These are phyloP conservation scores for Vigna unguiculata DNA, from an alignment of 306 rosid genomes.

Conservation along the genomic window DNA sequence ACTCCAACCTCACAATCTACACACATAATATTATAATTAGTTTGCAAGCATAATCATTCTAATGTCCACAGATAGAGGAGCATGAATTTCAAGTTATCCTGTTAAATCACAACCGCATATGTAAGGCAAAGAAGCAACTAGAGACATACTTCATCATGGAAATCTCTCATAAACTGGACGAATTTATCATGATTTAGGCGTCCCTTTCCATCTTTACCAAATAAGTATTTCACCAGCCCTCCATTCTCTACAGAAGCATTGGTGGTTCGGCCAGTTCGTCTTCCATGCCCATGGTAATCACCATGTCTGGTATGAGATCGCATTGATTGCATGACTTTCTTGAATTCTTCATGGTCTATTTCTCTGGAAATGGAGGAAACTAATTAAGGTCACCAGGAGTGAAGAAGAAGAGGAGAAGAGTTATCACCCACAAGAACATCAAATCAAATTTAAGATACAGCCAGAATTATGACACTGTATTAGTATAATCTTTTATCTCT, in stretches of 20 bases:
- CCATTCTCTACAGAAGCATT: slow-evolving; percentile 71
- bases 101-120: neutral
- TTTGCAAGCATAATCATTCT: neutral
- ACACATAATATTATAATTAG: slow-evolving; percentile 1
- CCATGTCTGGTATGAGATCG: slow-evolving; percentile 73
- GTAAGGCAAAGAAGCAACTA: slow-evolving; percentile 1
- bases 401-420: neutral
- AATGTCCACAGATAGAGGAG: neutral
- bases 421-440: neutral
- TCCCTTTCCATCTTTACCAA: slow-evolving; percentile 70
- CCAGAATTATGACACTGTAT: slow-evolving; percentile 10
- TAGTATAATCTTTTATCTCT: neutral
- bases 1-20: slow-evolving; percentile 19
- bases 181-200: slow-evolving; percentile 66
- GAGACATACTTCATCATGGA: slow-evolving; percentile 65
- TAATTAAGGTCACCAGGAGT: slow-evolving; percentile 10
- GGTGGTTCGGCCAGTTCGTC: slow-evolving; percentile 51
- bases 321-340: slow-evolving; percentile 84
- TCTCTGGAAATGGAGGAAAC: slow-evolving; percentile 43
- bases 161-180: slow-evolving; percentile 62
- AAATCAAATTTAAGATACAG: slow-evolving; percentile 12
- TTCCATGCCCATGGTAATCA: slow-evolving; percentile 51
- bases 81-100: neutral
- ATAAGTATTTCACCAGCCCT: slow-evolving; percentile 76
- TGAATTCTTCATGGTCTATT: slow-evolving; percentile 80